Base-by-base conservation (phyloP, 306 rosid genomes). In the Cucurbita moschata region DNA sequence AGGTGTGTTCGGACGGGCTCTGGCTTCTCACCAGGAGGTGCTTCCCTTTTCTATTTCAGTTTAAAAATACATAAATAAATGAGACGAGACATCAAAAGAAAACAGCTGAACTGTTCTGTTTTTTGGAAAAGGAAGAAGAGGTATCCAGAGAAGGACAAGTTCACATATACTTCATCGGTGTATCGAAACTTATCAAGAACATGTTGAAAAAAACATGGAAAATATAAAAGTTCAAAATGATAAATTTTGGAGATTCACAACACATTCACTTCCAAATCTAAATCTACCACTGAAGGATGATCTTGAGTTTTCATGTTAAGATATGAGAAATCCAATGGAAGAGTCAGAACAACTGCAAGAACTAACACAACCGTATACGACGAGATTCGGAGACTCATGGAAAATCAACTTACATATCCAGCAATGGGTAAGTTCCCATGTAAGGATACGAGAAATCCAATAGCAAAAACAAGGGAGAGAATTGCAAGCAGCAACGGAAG, bases 1-100 rank as follows among this genome's bases (percentile, higher is more conserved):
- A 91, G 91, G 83, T 91, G 97, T 8, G 97, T 91, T 44, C 96
- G 85, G 11, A 91, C 97, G 1, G 96, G 96, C 57, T 89, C 93
- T 21, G 97, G 97, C 80, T 89, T 91, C 83, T 91, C 97, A 83
- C 97, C 97, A 0, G 91, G 61, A 16, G 97, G 93, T 0, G 96
- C 97, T 58, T 91, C 97, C 83, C 91, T 89, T 89, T 91, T 89
- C 96, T 91, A 66, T 50, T 46, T 5, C 35, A 30, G 35, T 30
- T 30, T 19, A 53, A 8, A 1, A 30, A 39, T 10, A 7, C 18
- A 11, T 30, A 30, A 19, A 23, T n/a, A 55, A 30, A 26, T 35
- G 8, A n/a, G 0, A 5, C 10, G 6, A 50, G 8, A 62, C 4
- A 14, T 5, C 35, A 30, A 30, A 50, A 15, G 4, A 15, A 13